Percentiles rank a stretch among this genome's conserved stretches.
Conservation (phyloP, 2,329 filamentous ascomycete genomes). For the Thielaviopsis populi region DNA sequence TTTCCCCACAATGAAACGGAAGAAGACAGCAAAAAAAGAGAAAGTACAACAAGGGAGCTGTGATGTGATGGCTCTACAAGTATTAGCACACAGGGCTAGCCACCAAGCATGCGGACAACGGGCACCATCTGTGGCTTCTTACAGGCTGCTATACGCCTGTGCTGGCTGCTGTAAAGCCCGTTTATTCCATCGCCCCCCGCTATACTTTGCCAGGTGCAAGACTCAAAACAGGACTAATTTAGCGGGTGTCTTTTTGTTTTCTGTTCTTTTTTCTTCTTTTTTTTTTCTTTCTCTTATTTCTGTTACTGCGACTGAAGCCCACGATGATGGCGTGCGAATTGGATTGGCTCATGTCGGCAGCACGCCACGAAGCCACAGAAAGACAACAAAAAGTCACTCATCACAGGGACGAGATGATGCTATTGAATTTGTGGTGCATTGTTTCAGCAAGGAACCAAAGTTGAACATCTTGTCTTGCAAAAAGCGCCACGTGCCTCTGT, state of each 20-base stretch:
- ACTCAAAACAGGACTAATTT: background rate
- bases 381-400: background rate
- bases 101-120: background rate
- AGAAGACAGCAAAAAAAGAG: background rate
- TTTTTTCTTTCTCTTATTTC: background rate
- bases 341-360: background rate
- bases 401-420: conserved; percentile 1
- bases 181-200: background rate
- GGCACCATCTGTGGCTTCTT: background rate
- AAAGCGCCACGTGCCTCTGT: background rate
- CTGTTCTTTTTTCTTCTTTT: background rate
- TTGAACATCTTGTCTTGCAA: background rate
- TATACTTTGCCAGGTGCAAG: background rate
- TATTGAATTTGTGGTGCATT: background rate
- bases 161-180: background rate
- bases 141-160: background rate
- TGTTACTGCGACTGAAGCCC: background rate
- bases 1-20: background rate
- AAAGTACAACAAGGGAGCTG: background rate
- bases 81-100: background rate
- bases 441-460: background rate
- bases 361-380: background rate
- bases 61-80: no score
- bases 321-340: conserved; percentile 3
- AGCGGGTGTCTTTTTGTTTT: background rate